phyloP scores from a whole-genome alignment of 2,329 filamentous ascomycete species.

The Sarocladium oryzae region DNA sequence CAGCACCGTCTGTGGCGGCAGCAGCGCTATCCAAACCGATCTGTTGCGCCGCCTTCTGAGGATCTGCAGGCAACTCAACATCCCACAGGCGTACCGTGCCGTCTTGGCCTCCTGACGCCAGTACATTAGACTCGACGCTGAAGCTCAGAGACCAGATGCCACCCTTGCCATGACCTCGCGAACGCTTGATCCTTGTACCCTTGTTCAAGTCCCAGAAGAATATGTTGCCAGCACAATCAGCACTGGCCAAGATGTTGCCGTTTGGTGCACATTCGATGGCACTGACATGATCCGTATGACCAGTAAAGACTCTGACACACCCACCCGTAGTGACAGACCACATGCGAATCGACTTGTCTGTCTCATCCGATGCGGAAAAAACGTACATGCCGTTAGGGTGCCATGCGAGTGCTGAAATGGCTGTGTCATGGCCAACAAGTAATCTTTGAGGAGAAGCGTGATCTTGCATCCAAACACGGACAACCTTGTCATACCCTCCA shows the following conservation, averaged over 20 bases:
- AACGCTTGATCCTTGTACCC: conserved; percentile 80
- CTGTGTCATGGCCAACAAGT: conserved; percentile 86
- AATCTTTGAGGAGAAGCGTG: conserved; percentile 84
- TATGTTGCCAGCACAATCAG: conserved; percentile 82
- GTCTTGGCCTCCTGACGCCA: conserved; percentile 87
- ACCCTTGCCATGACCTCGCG: conserved; percentile 87
- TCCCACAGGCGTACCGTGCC: conserved; percentile 94
- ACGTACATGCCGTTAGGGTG: conserved; percentile 92
- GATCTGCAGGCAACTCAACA: conserved; percentile 64
- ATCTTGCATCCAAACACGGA: conserved; percentile 87
- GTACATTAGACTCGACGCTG: conserved; percentile 83
- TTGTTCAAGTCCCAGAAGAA: conserved; percentile 91
- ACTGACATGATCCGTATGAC: conserved; percentile 82
- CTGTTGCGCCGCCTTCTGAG: conserved; percentile 49
- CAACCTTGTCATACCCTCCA: conserved; percentile 81
- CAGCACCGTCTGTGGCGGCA: conserved; percentile 34
- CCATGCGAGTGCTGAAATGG: conserved; percentile 87
- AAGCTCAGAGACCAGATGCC: conserved; percentile 92
- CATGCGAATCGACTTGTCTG: conserved; percentile 90
- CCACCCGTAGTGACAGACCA: conserved; percentile 87
- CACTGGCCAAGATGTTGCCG: conserved; percentile 85
- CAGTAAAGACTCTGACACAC: conserved; percentile 85
- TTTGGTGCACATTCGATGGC: conserved; percentile 79
- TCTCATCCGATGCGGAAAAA: conserved; percentile 83
- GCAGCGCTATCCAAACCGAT: conserved; percentile 35